Evolutionary conservation across 2,329 filamentous ascomycete species (phyloP), one percentile per base, ranked within the genome.

Genomic region (Fusarium succisae): DNA sequence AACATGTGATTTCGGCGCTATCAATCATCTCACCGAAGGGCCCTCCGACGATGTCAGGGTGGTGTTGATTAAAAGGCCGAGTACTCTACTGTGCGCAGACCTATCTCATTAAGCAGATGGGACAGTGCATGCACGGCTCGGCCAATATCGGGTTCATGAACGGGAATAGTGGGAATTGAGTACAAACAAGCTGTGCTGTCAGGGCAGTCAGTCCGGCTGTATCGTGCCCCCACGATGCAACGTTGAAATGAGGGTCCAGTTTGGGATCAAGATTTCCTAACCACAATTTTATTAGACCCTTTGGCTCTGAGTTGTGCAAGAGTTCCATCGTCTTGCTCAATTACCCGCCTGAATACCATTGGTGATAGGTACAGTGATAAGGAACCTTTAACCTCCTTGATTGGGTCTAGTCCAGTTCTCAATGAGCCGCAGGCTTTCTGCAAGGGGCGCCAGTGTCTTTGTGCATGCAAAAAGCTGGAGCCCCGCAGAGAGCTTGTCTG

Each of bases 391-490:
- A 44, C 44, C 62, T 63, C 70, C 71, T 69, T 68, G 47, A 61
- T 67, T 59, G 24, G 63, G 67, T 61, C 58, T 74, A 69, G 71
- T 39, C 45, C 32, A 65, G 53, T 30, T 56, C 26, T 66, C 63
- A 67, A 66, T 69, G 73, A 78, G 76, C 76, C 76, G 70, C 76
- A 78, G 66, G 54, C 61, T 47, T 65, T 63, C 75, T 76, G 76
- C 73, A 78, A 76, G 76, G 76, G 68, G 64, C 53, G 57, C 53
- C 58, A 63, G 69, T 70, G 66, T 66, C 69, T 74, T 63, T 73
- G 74, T 63, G 69, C 66, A 76, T 78, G 72, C 54, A 67, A 67
- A 78, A 78, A 78, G 73, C 72, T 76, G 73, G 75, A 78, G 76
- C 76, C 76, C 76, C 74, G 64, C 74, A 70, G 69, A 76, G 69